Evolutionary conservation across 768 basidiomycete genomes (phyloP), one percentile per base, ranked within the genome.

Genomic region (Cystofilobasidium bisporidii): DNA sequence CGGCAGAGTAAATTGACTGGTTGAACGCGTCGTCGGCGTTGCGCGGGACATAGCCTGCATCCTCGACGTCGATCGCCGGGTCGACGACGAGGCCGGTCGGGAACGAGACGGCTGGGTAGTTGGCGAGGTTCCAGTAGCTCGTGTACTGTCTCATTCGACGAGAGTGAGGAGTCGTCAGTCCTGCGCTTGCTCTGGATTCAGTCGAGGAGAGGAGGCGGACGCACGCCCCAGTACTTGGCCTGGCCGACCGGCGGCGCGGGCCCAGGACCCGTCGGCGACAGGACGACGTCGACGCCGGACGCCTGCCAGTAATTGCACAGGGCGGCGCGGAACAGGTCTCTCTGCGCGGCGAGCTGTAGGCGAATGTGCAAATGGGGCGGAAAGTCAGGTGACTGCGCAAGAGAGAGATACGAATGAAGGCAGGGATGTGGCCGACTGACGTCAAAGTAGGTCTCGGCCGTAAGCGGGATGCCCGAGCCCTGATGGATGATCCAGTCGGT

Each of bases 51-150:
- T 47, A 47, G 45, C 20, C 45, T 12, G 36, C 17, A 17, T 47
- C 45, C 45, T 47, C 45, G 45, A 47, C 6, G 45, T 47, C 45
- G 45, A 47, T 6, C 45, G 45, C 45, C 3, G 45, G 45, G 45
- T 47, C 45, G 45, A 47, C 45, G 18, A 18, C 17, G 18, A 47
- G 45, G 15, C 45, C 45, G 6, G 45, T 47, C 18, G 89, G 88
- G 67, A 89, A 81, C 18, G 83, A 77, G 15, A 83, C 77, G 2
- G 83, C 79, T 0, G 85, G 76, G 71, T 85, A 88, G 72, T 89
- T 88, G n/a, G 85, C 80, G 14, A 80, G 74, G 70, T 86, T 89
- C 82, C 84, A 86, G 38, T 6, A 47, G 9, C 9, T 9, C 4
- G 45, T 47, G 45, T 47, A 47, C 41, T 43, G 41, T 43, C 41